Base-by-base conservation (phyloP, 2,329 filamentous ascomycete genomes). In the Phyllosticta citriasiana region DNA sequence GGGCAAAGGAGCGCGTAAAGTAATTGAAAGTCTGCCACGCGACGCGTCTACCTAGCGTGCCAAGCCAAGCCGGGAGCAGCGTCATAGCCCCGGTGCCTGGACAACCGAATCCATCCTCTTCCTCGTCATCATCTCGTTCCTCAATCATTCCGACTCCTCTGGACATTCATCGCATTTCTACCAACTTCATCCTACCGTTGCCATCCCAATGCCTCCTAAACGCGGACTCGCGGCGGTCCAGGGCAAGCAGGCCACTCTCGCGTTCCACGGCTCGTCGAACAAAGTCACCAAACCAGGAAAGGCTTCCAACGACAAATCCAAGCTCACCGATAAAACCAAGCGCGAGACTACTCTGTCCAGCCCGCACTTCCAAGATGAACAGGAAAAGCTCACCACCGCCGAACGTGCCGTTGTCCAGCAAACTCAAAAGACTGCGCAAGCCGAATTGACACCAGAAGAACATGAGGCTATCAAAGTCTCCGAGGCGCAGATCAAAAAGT, bases 401-500 rank as follows among this genome's bases (percentile, higher is more conserved):
- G 74, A 77, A 62, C 68, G 69, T 53, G 74, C 72, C 12, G 74
- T 75, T 57, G 66, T 71, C 60, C 68, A 76, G 62, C 75, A 76
- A 66, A 67, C 69, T 6, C 65, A 72, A 60, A 65, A 72, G 58
- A 64, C 65, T 63, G 68, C 67, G 64, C 68, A 70, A 67, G 72
- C 70, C 1, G 65, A 65, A 66, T 67, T 68, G 61, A 70, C 60
- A 66, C 67, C 65, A 63, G 76, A 79, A 62, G 77, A 88, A 67
- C 66, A 79, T 25, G 76, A 75, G 63, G 91, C 91, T 1, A 79
- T 84, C 64, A 82, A 84, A 66, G 75, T 95, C 52, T 83, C 82
- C 7, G 82, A 88, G 61, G 77, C 81, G 55, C 85, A 90, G 67
- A 85, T 97, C 64, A 82, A 82, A 67, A 80, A 79, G 69, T 97